Conservation (phyloP, 2,329 filamentous ascomycete species). For the Fusarium robinianum region DNA sequence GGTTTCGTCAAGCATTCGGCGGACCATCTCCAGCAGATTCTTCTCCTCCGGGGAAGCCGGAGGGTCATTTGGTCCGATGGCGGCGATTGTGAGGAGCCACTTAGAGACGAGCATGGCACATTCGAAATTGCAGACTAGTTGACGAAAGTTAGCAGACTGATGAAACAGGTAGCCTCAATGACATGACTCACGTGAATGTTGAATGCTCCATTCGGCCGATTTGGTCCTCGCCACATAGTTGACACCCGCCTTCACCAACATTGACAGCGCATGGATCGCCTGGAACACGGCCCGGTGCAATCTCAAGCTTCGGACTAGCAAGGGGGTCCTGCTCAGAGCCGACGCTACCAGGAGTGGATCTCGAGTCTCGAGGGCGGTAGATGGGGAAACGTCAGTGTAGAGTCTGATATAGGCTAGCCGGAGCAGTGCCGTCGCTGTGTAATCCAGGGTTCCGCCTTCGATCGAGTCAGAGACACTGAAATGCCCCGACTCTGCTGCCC, state of each 20-base stretch:
- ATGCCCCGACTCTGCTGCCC: conserved; percentile 53
- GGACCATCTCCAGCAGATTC: conserved; percentile 59
- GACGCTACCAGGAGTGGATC: conserved; percentile 65
- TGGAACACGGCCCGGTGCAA: conserved; percentile 69
- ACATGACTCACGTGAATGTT: conserved; percentile 58
- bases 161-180: neutral
- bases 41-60: conserved; percentile 58
- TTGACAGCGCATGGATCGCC: conserved; percentile 69
- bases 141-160: conserved; percentile 20
- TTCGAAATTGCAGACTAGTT: conserved; percentile 61
- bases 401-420: conserved; percentile 67
- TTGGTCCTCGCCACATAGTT: conserved; percentile 66
- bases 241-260: conserved; percentile 66
- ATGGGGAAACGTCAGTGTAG: conserved; percentile 67
- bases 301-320: conserved; percentile 61
- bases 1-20: conserved; percentile 64
- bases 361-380: conserved; percentile 66
- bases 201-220: conserved; percentile 65
- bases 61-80: conserved; percentile 55
- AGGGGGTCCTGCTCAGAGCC: conserved; percentile 61
- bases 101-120: conserved; percentile 64
- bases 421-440: conserved; percentile 66
- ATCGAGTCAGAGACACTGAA: conserved; percentile 55
- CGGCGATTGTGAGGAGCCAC: conserved; percentile 61
- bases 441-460: conserved; percentile 64